phyloP scores from a whole-genome alignment of 495 filamentous ascomycete species.

The Aspergillus nidulans region DNA sequence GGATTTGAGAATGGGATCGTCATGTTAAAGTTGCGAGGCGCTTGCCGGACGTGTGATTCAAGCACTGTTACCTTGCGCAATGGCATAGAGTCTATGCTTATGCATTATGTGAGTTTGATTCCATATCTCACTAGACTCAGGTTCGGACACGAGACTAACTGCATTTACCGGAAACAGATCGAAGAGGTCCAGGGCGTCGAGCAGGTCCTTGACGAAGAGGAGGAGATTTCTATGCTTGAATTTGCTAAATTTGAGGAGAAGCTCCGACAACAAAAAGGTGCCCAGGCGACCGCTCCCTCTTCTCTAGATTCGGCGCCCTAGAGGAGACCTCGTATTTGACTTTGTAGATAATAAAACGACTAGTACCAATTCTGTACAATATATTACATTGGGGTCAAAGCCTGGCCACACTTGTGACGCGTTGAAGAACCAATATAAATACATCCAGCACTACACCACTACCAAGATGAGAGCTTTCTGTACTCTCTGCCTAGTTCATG shows the following conservation, averaged over 20 bases:
- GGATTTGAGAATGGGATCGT: conserved; percentile 88
- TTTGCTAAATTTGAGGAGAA: conserved; percentile 98
- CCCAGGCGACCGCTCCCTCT: conserved; percentile 53
- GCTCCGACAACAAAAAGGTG: conserved; percentile 68
- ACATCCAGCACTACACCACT: no score
- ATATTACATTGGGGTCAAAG: neutral
- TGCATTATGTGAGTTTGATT: conserved; percentile 61
- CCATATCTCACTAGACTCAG: conserved; percentile 16
- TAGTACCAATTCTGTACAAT: neutral
- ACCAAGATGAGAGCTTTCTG: no score
- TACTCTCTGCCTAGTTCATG: no score
- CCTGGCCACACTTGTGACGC: no score
- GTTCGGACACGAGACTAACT: conserved; percentile 38
- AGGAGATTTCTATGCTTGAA: conserved; percentile 83
- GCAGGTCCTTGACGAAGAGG: conserved; percentile 87
- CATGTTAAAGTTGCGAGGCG: conserved; percentile 80
- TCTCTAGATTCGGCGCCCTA: conserved; percentile 55
- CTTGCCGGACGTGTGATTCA: conserved; percentile 91
- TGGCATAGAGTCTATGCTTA: conserved; percentile 96
- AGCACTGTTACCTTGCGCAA: conserved; percentile 94
- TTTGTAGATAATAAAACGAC: neutral
- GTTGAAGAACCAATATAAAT: no score
- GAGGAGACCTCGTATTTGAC: conserved; percentile 1
- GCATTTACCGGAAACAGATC: conserved; percentile 52
- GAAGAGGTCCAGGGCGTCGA: conserved; percentile 92